Percentiles rank a stretch among this genome's conserved stretches.
These are phyloP conservation scores for Trypanosoma theileri DNA, from an alignment of 208 protist species.

Conservation along the genomic window DNA sequence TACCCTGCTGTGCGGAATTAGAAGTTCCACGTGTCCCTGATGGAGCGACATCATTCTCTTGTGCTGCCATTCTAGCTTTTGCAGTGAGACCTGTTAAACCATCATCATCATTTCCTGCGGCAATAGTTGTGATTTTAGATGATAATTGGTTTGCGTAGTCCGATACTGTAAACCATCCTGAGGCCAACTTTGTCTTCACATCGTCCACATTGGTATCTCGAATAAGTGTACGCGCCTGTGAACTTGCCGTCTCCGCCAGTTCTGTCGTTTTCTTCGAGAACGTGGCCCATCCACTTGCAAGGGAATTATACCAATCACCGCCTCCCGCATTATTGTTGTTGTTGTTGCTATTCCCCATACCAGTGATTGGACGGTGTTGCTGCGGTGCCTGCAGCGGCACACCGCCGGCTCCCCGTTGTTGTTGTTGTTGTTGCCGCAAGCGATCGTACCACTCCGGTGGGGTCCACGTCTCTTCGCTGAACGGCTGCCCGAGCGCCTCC, in stretches of 20 bases:
- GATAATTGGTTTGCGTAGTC: conserved; percentile 52
- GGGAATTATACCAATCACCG: conserved; percentile 55
- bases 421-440: conserved; percentile 27
- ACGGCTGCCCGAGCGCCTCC: conserved; percentile 64
- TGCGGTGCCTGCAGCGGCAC: conserved; percentile 38
- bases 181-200: conserved; percentile 44
- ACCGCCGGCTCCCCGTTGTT: not conserved
- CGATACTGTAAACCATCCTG: conserved; percentile 55
- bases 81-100: conserved; percentile 43
- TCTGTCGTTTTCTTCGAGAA: conserved; percentile 67
- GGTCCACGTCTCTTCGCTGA: conserved; percentile 71
- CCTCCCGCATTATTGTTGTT: conserved; percentile 1
- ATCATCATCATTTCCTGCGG: conserved; percentile 30
- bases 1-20: not conserved
- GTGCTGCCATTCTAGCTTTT: conserved; percentile 42
- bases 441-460: conserved; percentile 81
- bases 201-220: conserved; percentile 58
- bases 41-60: conserved; percentile 1
- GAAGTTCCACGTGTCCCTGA: conserved; percentile 7
- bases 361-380: conserved; percentile 53
- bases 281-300: conserved; percentile 56
- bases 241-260: conserved; percentile 56
- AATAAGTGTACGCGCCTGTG: conserved; percentile 39
- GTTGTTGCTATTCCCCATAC: conserved; percentile 37
- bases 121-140: conserved; percentile 35